These are phyloP conservation scores for Ettlia oleoabundans DNA, from an alignment of 139 green algal species.

Conservation along the genomic window DNA sequence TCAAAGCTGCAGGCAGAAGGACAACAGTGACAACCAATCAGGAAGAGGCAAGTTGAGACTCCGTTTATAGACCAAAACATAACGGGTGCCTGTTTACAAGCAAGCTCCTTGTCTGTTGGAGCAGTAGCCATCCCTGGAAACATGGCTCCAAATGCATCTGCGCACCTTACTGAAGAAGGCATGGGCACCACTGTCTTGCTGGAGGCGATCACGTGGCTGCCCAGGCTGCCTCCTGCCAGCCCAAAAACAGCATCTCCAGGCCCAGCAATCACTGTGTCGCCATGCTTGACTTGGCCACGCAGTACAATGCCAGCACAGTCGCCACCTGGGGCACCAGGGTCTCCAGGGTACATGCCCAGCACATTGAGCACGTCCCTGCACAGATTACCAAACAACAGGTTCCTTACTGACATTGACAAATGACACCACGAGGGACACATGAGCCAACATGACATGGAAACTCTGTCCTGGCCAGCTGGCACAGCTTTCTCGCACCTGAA, in stretches of 20 bases:
- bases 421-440: too few species aligned
- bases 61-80: background rate
- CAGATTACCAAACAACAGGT: too few species aligned
- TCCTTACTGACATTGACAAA: too few species aligned
- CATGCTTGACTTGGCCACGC: constrained; percentile 12
- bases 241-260: constrained; percentile 81
- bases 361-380: constrained; percentile 73
- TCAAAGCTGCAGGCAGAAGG: constrained; percentile 64
- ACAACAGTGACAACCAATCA: background rate
- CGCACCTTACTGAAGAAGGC: too few species aligned
- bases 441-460: too few species aligned
- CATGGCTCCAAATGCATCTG: too few species aligned
- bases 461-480: too few species aligned
- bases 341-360: constrained; percentile 74
- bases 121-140: too few species aligned
- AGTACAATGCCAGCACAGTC: constrained; percentile 66
- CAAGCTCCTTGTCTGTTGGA: too few species aligned
- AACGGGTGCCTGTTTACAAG: background rate
- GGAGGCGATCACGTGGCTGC: constrained; percentile 71
- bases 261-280: constrained; percentile 18
- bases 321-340: constrained; percentile 59
- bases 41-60: background rate
- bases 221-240: constrained; percentile 75
- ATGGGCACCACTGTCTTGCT: constrained; percentile 68
- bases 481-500: too few species aligned